Evolutionary conservation across 2,329 filamentous ascomycete genomes (phyloP).

Genomic region (Aspergillus phoenicis): DNA sequence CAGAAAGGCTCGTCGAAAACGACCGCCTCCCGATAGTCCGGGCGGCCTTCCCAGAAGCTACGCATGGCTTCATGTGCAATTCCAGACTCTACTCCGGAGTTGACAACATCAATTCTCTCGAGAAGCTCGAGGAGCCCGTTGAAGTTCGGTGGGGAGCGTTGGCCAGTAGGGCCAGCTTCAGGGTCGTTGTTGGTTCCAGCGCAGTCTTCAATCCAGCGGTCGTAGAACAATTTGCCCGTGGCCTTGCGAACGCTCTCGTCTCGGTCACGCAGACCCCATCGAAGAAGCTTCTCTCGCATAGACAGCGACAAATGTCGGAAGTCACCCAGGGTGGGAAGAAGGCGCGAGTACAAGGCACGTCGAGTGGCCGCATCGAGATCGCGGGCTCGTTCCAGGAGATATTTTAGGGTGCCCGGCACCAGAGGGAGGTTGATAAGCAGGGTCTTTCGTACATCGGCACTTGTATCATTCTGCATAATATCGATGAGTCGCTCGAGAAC

Average conservation of each 20-base stretch:
- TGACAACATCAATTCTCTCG: constrained; percentile 90
- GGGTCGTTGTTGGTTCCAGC: constrained; percentile 67
- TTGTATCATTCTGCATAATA: constrained; percentile 89
- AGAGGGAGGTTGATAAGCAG: constrained; percentile 90
- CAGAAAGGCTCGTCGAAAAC: constrained; percentile 51
- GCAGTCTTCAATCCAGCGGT: constrained; percentile 98
- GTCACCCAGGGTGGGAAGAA: constrained; percentile 86
- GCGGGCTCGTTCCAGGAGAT: constrained; percentile 84
- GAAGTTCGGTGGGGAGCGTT: constrained; percentile 66
- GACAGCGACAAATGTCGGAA: constrained; percentile 91
- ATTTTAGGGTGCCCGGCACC: constrained; percentile 77
- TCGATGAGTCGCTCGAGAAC: constrained; percentile 82
- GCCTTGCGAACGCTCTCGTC: constrained; percentile 94
- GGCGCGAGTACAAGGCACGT: constrained; percentile 79
- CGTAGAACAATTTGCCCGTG: constrained; percentile 83
- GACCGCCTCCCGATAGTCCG: constrained; percentile 55
- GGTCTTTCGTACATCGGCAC: constrained; percentile 86
- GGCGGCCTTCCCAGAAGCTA: constrained; percentile 91
- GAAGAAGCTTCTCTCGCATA: constrained; percentile 91
- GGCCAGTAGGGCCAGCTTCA: constrained; percentile 52
- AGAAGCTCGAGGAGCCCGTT: constrained; percentile 87
- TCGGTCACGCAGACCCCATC: constrained; percentile 91
- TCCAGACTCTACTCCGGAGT: constrained; percentile 84
- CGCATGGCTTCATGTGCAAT: constrained; percentile 93
- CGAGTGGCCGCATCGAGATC: constrained; percentile 85